Conservation (phyloP, 1,139 yeast species). For the Pichia sp. region DNA sequence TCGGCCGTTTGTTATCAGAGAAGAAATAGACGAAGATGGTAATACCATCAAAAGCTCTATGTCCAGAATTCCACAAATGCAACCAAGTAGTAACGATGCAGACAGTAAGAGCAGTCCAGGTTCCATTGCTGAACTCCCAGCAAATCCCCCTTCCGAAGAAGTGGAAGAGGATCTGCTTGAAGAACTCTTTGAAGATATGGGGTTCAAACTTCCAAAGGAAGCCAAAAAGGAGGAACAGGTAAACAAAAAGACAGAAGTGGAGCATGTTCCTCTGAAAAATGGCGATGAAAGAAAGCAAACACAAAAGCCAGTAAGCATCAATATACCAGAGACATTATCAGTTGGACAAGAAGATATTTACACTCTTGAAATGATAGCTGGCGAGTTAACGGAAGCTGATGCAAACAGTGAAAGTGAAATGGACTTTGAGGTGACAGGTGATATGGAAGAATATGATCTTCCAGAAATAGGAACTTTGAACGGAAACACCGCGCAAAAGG, state of each 20-base stretch:
- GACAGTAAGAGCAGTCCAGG: too few relatives aligned
- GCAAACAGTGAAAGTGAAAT: neutral
- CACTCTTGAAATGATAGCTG: slow-evolving; percentile 1
- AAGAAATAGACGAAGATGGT: slow-evolving; percentile 75
- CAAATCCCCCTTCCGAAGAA: slow-evolving; percentile 2
- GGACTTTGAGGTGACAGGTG: neutral
- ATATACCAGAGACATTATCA: neutral
- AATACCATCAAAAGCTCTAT: slow-evolving; percentile 28
- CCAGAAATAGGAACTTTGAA: neutral
- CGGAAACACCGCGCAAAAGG: too few relatives aligned
- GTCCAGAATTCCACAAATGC: slow-evolving; percentile 13
- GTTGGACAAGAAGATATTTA: neutral
- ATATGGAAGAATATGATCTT: neutral
- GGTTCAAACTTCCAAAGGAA: slow-evolving; percentile 15
- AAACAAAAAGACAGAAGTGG: neutral
- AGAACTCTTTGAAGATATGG: slow-evolving; percentile 47
- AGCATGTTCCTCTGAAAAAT: too few relatives aligned
- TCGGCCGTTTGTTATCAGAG: slow-evolving; percentile 65
- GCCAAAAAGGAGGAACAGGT: neutral
- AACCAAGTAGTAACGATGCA: neutral
- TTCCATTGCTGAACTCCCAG: slow-evolving; percentile 7
- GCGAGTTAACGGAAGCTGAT: neutral
- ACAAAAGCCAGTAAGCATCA: neutral
- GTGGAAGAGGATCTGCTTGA: slow-evolving; percentile 32
- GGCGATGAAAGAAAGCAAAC: neutral